These are phyloP conservation scores for Clarkia xantiana DNA, from an alignment of 345 rosid species.

Conservation along the genomic window DNA sequence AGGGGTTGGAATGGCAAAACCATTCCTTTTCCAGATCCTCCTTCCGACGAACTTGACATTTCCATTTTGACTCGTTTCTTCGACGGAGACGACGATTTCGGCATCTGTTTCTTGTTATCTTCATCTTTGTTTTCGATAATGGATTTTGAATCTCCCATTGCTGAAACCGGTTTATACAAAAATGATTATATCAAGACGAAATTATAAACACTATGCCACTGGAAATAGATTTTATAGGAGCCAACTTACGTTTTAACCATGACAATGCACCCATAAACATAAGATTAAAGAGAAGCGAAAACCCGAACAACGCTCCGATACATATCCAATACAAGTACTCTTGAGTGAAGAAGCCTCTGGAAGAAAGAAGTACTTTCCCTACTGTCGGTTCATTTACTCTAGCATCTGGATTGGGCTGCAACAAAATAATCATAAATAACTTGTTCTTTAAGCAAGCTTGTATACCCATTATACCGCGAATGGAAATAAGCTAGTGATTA, in stretches of 20 bases:
- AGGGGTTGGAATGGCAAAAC: conserved; percentile 81
- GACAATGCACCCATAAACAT: conserved; percentile 54
- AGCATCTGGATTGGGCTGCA: conserved; percentile 41
- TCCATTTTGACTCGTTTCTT: conserved; percentile 12
- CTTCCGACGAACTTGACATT: conserved; percentile 12
- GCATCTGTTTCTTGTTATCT: conserved; percentile 13
- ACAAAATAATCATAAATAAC: too few species aligned
- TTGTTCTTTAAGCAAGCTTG: too few species aligned
- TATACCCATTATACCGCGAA: too few species aligned
- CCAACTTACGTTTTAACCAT: conserved; percentile 64
- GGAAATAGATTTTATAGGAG: neutral
- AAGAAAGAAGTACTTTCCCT: conserved; percentile 49
- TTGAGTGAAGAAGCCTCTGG: conserved; percentile 54
- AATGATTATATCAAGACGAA: too few species aligned
- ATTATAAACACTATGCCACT: too few species aligned
- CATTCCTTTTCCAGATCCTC: conserved; percentile 53
- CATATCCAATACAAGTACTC: conserved; percentile 76
- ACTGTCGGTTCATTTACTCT: conserved; percentile 40
- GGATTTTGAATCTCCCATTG: conserved; percentile 43
- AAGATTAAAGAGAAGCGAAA: conserved; percentile 58
- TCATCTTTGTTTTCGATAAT: conserved; percentile 30
- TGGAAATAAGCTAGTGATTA: too few species aligned
- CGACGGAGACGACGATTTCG: too few species aligned
- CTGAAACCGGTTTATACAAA: too few species aligned
- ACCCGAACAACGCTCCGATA: conserved; percentile 56